A percentile compares a stretch with the other conserved stretches of the same genome.
Conservation (phyloP, 192 early-diverging fungal genomes). For the Podila epicladia region DNA sequence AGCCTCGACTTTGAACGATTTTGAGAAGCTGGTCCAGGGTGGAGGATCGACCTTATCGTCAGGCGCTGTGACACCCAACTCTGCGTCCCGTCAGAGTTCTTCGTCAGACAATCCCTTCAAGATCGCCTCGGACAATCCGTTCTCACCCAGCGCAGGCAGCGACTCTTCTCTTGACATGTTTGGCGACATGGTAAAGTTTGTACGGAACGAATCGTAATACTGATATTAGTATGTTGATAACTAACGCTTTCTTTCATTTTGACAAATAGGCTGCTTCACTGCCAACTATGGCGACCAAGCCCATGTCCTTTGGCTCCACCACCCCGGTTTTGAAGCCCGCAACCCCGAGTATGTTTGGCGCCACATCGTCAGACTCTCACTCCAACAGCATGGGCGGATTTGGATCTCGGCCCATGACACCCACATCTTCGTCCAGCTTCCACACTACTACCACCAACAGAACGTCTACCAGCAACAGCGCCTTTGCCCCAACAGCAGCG, state of each 20-base stretch:
- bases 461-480: neutral
- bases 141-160: conserved; percentile 1
- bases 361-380: conserved; percentile 18
- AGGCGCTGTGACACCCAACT: conserved; percentile 5
- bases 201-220: neutral
- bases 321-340: conserved; percentile 37
- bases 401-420: conserved; percentile 38
- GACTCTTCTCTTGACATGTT: conserved; percentile 46
- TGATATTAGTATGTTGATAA: neutral
- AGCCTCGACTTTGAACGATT: conserved; percentile 37
- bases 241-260: neutral
- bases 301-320: conserved; percentile 18
- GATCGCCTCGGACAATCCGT: conserved; percentile 48
- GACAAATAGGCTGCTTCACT: conserved; percentile 8
- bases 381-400: neutral
- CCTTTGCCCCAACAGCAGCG: conserved; percentile 14
- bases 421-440: conserved; percentile 5
- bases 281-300: conserved; percentile 20
- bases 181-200: conserved; percentile 36
- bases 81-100: conserved; percentile 6
- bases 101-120: conserved; percentile 40
- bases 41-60: conserved; percentile 3
- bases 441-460: neutral
- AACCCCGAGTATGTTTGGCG: conserved; percentile 45
- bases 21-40: conserved; percentile 50